Evolutionary conservation across 2,329 filamentous ascomycete genomes (phyloP).

Genomic region (Phaeosphaeriaceae sp.): DNA sequence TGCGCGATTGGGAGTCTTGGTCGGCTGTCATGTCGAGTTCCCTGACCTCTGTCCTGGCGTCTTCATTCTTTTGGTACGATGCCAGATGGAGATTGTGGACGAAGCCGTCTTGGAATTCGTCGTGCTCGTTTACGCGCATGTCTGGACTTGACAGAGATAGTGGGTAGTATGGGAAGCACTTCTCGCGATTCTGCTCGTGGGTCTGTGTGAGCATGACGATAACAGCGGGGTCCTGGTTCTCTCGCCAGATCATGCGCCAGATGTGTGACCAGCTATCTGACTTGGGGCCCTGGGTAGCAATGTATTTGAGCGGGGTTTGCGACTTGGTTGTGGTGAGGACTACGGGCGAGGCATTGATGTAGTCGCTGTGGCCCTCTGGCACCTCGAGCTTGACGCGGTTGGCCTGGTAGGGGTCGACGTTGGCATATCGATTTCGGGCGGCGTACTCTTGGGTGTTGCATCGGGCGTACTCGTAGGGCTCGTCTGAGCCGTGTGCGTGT

Average conservation of each 20-base stretch:
- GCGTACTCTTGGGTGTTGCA: slow-evolving; percentile 65
- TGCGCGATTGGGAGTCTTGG: slow-evolving; percentile 62
- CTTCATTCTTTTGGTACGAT: slow-evolving; percentile 62
- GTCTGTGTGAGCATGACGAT: slow-evolving; percentile 96
- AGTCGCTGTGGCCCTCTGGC: slow-evolving; percentile 66
- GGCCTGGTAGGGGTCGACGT: slow-evolving; percentile 88
- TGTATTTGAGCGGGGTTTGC: slow-evolving; percentile 67
- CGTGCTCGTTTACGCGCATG: slow-evolving; percentile 66
- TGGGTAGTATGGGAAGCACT: slow-evolving; percentile 91
- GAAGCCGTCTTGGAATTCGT: slow-evolving; percentile 72
- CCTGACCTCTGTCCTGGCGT: slow-evolving; percentile 72
- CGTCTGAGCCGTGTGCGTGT: slow-evolving; percentile 49
- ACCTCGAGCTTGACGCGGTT: slow-evolving; percentile 85
- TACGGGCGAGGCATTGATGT: slow-evolving; percentile 62
- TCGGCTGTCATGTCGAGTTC: slow-evolving; percentile 66
- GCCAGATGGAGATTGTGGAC: slow-evolving; percentile 72
- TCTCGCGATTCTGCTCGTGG: slow-evolving; percentile 77
- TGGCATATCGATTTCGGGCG: slow-evolving; percentile 81
- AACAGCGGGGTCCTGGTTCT: slow-evolving; percentile 73
- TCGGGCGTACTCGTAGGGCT: slow-evolving; percentile 64
- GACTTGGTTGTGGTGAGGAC: slow-evolving; percentile 51
- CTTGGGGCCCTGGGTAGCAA: slow-evolving; percentile 94
- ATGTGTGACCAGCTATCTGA: slow-evolving; percentile 77
- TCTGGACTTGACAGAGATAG: slow-evolving; percentile 47
- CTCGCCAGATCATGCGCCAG: slow-evolving; percentile 95